Evolutionary conservation across 2,329 filamentous ascomycete species (phyloP).

Genomic region (Alternaria alternata): DNA sequence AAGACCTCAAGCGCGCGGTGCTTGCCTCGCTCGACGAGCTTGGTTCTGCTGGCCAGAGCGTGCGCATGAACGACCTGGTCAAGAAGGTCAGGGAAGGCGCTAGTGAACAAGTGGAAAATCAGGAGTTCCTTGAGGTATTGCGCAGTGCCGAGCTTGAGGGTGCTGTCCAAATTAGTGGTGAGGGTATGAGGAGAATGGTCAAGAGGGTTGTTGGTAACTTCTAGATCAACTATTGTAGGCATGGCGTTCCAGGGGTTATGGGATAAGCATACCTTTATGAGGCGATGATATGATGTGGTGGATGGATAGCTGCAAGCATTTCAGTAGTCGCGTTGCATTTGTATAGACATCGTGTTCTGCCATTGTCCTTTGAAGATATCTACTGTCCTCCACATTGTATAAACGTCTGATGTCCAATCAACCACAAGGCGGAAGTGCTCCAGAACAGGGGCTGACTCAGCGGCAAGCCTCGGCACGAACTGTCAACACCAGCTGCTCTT

Average conservation of each 20-base stretch:
- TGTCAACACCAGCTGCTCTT: neutral
- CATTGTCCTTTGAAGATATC: too few relatives aligned
- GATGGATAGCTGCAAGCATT: neutral
- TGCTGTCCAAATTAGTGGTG: slow-evolving; percentile 78
- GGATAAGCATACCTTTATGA: neutral
- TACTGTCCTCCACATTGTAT: too few relatives aligned
- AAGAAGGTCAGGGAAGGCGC: slow-evolving; percentile 70
- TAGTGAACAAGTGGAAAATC: slow-evolving; percentile 70
- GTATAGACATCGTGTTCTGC: neutral
- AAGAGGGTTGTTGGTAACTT: slow-evolving; percentile 67
- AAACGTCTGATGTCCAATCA: neutral
- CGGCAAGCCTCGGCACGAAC: neutral
- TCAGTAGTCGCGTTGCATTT: neutral
- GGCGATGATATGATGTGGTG: slow-evolving; percentile 3
- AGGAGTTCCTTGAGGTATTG: slow-evolving; percentile 85
- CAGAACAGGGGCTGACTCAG: slow-evolving; percentile 9
- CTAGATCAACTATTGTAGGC: slow-evolving; percentile 14
- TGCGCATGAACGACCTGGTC: slow-evolving; percentile 80
- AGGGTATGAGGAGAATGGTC: slow-evolving; percentile 83
- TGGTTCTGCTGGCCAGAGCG: slow-evolving; percentile 64
- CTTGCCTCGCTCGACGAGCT: slow-evolving; percentile 81
- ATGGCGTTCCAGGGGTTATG: neutral
- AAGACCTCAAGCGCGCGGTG: slow-evolving; percentile 84
- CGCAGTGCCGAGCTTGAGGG: slow-evolving; percentile 85
- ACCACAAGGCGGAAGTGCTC: neutral